Conservation (phyloP, 73 alveolate genomes). For the Paramecium sonneborni region DNA sequence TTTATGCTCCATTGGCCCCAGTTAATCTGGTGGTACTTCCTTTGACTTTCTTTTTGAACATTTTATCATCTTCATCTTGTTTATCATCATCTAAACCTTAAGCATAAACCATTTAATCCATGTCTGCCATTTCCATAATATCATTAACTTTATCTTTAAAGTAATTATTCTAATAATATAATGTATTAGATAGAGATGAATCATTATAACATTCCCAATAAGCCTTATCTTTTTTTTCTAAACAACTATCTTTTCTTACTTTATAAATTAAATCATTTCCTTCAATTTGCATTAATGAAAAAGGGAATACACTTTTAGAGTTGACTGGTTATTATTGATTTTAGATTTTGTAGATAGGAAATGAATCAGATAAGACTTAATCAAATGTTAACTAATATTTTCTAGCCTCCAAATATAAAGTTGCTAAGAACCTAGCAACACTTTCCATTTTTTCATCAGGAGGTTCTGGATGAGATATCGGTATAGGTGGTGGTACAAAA, state of each 20-base stretch:
- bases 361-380: background rate
- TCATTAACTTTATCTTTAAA: background rate
- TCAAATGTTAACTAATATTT: conserved; percentile 18
- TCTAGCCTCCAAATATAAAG: conserved; percentile 32
- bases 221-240: background rate
- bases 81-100: background rate
- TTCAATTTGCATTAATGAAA: background rate
- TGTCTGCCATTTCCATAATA: conserved; percentile 45
- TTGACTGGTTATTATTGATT: background rate
- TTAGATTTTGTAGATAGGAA: background rate
- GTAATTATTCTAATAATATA: conserved; percentile 1
- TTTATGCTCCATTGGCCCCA: background rate
- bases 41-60: conserved; percentile 17
- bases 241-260: background rate
- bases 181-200: background rate
- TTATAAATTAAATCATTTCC: conserved; percentile 26
- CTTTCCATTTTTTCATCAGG: conserved; percentile 49
- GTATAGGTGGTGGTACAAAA: background rate
- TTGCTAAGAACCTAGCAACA: conserved; percentile 37
- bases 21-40: background rate
- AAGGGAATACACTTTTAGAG: background rate
- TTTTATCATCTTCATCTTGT: conserved; percentile 39
- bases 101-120: conserved; percentile 51
- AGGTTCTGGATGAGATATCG: background rate
- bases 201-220: conserved; percentile 25